Percentiles rank a stretch among this genome's conserved stretches.
Conservation (phyloP, 2,329 filamentous ascomycete species). For the Fusarium tricinctum region DNA sequence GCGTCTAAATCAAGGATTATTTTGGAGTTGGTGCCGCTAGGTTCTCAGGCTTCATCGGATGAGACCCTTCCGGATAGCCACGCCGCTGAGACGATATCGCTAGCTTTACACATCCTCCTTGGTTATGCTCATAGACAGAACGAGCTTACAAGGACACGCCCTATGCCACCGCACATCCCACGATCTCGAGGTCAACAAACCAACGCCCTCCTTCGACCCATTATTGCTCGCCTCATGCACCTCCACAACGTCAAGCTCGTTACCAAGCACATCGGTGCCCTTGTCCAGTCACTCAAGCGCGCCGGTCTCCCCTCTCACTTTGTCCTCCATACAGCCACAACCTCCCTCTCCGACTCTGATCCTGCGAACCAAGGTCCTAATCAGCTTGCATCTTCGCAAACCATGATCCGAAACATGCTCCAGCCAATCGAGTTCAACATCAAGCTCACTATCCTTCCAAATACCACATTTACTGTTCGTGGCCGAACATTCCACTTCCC, state of each 20-base stretch:
- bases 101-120: conserved; percentile 81
- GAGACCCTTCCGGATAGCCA: conserved; percentile 58
- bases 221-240: conserved; percentile 65
- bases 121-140: conserved; percentile 84
- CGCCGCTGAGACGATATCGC: conserved; percentile 75
- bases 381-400: conserved; percentile 59
- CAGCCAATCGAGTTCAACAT: conserved; percentile 59
- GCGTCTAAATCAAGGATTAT: conserved; percentile 67
- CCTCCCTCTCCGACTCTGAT: conserved; percentile 48
- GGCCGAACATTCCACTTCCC: conserved; percentile 61
- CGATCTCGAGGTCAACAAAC: conserved; percentile 58
- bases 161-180: conserved; percentile 59
- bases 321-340: conserved; percentile 57
- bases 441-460: conserved; percentile 62
- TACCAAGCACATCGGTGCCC: conserved; percentile 58
- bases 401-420: conserved; percentile 60
- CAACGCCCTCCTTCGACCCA: conserved; percentile 65
- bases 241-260: conserved; percentile 58
- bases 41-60: conserved; percentile 54
- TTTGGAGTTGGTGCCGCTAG: conserved; percentile 77
- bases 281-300: conserved; percentile 61
- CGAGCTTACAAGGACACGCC: conserved; percentile 75
- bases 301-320: conserved; percentile 63
- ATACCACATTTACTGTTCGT: conserved; percentile 59
- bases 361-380: conserved; percentile 51